Conservation (phyloP, 345 rosid species). For the Moricandia arvensis region DNA sequence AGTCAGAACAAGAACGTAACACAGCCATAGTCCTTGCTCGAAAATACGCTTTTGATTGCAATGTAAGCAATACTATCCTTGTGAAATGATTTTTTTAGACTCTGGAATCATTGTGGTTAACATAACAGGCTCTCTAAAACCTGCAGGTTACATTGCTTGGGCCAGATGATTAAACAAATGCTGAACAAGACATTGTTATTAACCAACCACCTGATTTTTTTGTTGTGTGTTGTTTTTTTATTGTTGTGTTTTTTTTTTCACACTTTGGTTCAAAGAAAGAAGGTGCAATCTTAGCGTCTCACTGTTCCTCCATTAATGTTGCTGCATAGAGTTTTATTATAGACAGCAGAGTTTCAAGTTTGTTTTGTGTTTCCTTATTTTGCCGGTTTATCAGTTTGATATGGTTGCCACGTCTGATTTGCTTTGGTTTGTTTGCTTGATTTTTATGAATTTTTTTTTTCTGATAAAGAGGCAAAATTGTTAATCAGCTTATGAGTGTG, state of each 20-base stretch:
- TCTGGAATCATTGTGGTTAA: not conserved
- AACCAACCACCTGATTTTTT: conserved; percentile 23
- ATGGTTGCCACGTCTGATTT: conserved; percentile 9
- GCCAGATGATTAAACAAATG: conserved; percentile 54
- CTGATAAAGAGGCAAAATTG: conserved; percentile 13
- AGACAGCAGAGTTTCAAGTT: conserved; percentile 17
- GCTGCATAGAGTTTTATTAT: conserved; percentile 34
- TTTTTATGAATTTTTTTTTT: not conserved
- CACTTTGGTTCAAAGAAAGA: conserved; percentile 26
- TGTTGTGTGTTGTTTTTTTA: conserved; percentile 28
- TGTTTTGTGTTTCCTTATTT: not conserved
- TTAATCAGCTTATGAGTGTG: conserved; percentile 27
- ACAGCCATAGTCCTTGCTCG: conserved; percentile 77
- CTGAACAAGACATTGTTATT: conserved; percentile 22
- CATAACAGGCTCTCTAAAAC: not conserved
- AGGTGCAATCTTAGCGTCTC: conserved; percentile 30
- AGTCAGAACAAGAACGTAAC: conserved; percentile 86
- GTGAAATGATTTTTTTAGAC: not conserved
- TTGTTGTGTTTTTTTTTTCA: conserved; percentile 16
- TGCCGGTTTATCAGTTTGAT: conserved; percentile 11
- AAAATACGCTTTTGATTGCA: conserved; percentile 85
- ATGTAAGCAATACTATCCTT: conserved; percentile 44
- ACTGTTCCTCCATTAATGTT: conserved; percentile 28
- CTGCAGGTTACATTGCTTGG: conserved; percentile 80
- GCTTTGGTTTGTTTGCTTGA: conserved; percentile 26